phyloP scores from a whole-genome alignment of 169 alveolate genomes.

The Cryptosporidium canis region DNA sequence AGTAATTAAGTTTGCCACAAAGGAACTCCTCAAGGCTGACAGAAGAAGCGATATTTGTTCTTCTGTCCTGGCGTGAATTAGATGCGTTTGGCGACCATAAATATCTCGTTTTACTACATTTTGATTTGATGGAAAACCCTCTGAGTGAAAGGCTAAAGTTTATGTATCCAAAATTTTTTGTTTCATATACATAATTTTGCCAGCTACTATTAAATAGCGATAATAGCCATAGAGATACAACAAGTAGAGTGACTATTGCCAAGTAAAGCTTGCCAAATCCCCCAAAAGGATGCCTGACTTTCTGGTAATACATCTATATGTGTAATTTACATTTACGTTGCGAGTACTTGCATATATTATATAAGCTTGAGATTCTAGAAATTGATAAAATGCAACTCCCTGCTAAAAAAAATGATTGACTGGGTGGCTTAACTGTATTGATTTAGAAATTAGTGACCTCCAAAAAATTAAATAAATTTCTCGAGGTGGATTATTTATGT shows the following conservation, averaged over 20 bases:
- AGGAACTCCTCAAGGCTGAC: conserved; percentile 29
- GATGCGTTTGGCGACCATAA: background rate
- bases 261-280: conserved; percentile 6
- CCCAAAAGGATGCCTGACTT: conserved; percentile 22
- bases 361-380: background rate
- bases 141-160: conserved; percentile 38
- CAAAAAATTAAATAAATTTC: too few species aligned
- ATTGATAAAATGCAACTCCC: background rate
- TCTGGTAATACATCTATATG: background rate
- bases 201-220: conserved; percentile 47
- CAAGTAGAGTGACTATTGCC: conserved; percentile 16
- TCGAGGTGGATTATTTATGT: too few species aligned
- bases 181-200: conserved; percentile 56
- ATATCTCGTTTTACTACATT: conserved; percentile 2
- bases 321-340: background rate
- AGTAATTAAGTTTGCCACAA: conserved; percentile 28
- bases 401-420: too few species aligned
- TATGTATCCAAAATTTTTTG: conserved; percentile 38
- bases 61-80: background rate
- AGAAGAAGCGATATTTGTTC: background rate
- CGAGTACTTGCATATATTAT: background rate
- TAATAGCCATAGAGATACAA: conserved; percentile 20
- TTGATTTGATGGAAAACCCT: conserved; percentile 50
- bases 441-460: too few species aligned
- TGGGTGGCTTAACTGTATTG: too few species aligned